phyloP scores from a whole-genome alignment of 169 alveolate genomes.

The Cryptosporidium andersoni region DNA sequence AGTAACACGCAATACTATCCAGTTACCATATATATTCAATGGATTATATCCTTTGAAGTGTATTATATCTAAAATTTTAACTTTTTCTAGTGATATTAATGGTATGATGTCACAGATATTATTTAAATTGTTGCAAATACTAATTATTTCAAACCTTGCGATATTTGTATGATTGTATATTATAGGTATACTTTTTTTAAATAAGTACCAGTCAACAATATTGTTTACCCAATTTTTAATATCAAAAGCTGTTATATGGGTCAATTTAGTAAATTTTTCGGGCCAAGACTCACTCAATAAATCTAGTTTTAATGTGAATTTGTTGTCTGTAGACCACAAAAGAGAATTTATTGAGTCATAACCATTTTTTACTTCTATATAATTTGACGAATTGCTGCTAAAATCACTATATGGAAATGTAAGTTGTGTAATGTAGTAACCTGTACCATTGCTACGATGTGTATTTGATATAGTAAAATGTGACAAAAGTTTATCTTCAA shows the following conservation, averaged over 20 bases:
- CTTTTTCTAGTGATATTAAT: constrained; percentile 24
- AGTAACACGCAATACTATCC: constrained; percentile 38
- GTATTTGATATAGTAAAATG: too few relatives aligned
- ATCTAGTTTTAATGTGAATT: too few relatives aligned
- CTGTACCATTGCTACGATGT: too few relatives aligned
- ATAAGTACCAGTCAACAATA: constrained; percentile 9
- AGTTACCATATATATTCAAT: constrained; percentile 14
- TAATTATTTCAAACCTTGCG: constrained; percentile 1
- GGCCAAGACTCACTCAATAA: too few relatives aligned
- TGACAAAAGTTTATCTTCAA: too few relatives aligned
- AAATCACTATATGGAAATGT: too few relatives aligned
- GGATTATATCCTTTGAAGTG: constrained; percentile 51
- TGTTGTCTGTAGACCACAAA: constrained; percentile 7
- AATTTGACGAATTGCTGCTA: too few relatives aligned
- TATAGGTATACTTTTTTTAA: not conserved
- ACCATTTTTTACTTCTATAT: constrained; percentile 5
- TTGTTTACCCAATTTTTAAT: constrained; percentile 38
- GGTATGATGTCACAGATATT: not conserved
- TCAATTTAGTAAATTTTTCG: too few relatives aligned
- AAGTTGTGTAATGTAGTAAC: too few relatives aligned
- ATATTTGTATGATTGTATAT: not conserved
- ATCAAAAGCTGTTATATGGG: constrained; percentile 7
- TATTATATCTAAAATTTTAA: constrained; percentile 41
- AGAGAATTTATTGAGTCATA: not conserved
- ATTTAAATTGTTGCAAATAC: not conserved